These are phyloP conservation scores for Phytophthora pini DNA, from an alignment of 352 stramenopile species.

Conservation along the genomic window DNA sequence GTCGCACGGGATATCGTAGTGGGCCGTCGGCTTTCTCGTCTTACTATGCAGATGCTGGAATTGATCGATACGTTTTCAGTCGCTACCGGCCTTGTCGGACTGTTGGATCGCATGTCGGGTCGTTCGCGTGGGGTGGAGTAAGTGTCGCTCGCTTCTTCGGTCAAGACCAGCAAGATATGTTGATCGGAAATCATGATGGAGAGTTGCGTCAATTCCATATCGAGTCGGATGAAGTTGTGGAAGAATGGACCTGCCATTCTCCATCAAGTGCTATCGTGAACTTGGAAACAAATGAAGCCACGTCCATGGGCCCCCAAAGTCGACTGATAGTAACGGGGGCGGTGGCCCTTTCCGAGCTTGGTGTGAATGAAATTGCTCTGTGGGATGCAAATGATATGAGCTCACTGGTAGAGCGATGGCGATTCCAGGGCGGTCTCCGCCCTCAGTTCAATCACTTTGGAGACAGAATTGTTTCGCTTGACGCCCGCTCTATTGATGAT, in stretches of 20 bases:
- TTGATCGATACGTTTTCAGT: conserved; percentile 84
- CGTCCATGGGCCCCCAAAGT: conserved; percentile 59
- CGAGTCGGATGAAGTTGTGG: conserved; percentile 64
- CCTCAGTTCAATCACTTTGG: conserved; percentile 84
- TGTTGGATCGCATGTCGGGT: conserved; percentile 54
- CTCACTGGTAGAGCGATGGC: conserved; percentile 60
- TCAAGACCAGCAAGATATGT: conserved; percentile 63
- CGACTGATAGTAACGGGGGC: conserved; percentile 63
- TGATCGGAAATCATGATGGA: conserved; percentile 82
- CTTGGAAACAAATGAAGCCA: conserved; percentile 75
- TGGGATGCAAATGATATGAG: conserved; percentile 80
- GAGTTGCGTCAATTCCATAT: conserved; percentile 68
- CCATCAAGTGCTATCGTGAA: conserved; percentile 72
- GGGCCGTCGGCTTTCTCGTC: conserved; percentile 52
- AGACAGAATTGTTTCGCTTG: conserved; percentile 73
- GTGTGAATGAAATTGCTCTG: conserved; percentile 64
- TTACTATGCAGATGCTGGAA: conserved; percentile 65
- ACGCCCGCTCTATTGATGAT: conserved; percentile 49
- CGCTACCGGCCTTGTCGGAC: conserved; percentile 76
- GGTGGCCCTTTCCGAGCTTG: conserved; percentile 55
- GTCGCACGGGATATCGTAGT: conserved; percentile 53
- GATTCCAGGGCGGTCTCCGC: conserved; percentile 59
- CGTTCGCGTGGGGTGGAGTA: conserved; percentile 62
- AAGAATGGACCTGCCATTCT: conserved; percentile 79
- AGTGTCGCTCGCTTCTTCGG: conserved; percentile 74